Evolutionary conservation across 805 yeast species (phyloP), one percentile per base, ranked within the genome.

Genomic region (Torulaspora delbrueckii): DNA sequence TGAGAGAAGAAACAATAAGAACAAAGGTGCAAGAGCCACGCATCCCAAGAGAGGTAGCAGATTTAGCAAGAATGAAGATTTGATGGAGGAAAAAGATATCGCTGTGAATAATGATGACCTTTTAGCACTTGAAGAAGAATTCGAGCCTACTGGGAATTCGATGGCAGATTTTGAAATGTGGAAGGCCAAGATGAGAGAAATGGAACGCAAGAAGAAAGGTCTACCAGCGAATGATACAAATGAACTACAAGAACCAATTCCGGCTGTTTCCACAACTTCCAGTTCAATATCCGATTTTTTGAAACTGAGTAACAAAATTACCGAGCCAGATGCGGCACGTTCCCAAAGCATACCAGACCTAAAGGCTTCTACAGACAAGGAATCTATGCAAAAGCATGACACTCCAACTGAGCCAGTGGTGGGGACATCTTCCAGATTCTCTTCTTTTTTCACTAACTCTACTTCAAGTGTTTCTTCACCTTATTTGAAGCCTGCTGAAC

Each of bases 91-190:
- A 27, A 57, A 65, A 34, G 62, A 57, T 30, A 46, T 52, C 10
- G 47, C 60, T 14, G 62, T 56, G 8, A 62, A 58, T 5, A 67
- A 62, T 19, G 66, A 65, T 8, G 72, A 68, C 25, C 52, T 58
- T 24, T 46, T 62, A 40, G 65, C 62, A 14, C 49, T 65, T 25
- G 70, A 66, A 47, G 60, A 56, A 27, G 62, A 59, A 34, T 59
- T 65, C 23, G 59, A 57, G 33, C 56, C 65, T 8, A 57, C 63
- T 2, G 70, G 70, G n/a, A 63, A 66, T 46, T 53, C 67, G 23
- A 62, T 65, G 56, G 62, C 60, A 8, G 75, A 70, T 50, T 71
- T 71, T 50, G 76, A 71, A 50, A 54, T 61, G 25, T 70, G 70
- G 68, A 71, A 63, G 48, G 63, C 67, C 2, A 63, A 62, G 54